Percentiles rank a stretch among this genome's conserved stretches.
phyloP scores from a whole-genome alignment of 305 asterid genomes.

The Fraxinus greggii region DNA sequence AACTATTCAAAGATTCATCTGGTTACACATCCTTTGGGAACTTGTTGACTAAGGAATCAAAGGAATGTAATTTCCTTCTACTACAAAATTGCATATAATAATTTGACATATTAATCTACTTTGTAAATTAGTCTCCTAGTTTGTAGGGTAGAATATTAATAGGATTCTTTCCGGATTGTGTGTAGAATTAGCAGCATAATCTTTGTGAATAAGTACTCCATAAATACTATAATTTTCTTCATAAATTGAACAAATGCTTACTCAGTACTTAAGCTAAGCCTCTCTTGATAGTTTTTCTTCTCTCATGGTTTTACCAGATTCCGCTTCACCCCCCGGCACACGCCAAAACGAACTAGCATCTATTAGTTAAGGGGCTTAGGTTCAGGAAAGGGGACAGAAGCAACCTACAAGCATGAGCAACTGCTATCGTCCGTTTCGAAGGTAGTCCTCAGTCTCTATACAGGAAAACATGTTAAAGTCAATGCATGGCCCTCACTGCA shows the following conservation, averaged over 20 bases:
- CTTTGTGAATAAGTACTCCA: neutral
- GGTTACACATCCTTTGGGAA: neutral
- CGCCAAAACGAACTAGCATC: neutral
- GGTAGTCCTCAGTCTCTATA: neutral
- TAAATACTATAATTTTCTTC: neutral
- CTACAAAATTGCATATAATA: neutral
- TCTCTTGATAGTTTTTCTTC: neutral
- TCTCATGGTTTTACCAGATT: neutral
- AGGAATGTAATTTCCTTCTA: neutral
- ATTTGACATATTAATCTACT: neutral
- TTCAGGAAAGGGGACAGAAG: neutral
- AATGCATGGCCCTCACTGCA: neutral
- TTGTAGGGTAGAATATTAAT: neutral
- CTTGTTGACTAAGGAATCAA: neutral
- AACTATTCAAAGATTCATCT: neutral
- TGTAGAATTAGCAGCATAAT: neutral
- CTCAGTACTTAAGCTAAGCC: neutral
- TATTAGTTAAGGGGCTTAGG: conserved; percentile 1
- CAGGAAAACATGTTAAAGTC: neutral
- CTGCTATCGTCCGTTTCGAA: neutral
- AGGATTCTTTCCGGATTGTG: neutral
- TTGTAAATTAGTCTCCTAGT: neutral
- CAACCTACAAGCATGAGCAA: neutral
- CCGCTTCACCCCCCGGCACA: neutral
- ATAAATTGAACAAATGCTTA: neutral